A percentile compares a stretch with the other conserved stretches of the same genome.
phyloP scores from a whole-genome alignment of 2,329 filamentous ascomycete genomes.

The Beauveria sp. region DNA sequence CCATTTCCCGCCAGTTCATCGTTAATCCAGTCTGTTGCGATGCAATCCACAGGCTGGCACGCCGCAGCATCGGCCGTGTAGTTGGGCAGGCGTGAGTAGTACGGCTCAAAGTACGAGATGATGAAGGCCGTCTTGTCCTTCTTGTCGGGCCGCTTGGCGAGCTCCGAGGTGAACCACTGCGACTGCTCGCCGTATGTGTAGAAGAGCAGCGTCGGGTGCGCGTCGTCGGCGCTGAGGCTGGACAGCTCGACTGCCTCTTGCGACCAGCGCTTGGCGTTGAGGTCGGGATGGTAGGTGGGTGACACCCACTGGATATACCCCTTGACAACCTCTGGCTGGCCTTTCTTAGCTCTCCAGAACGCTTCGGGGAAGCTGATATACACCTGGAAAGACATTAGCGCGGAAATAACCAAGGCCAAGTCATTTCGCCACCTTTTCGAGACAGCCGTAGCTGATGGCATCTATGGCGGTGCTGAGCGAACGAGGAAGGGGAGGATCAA shows the following conservation, averaged over 20 bases:
- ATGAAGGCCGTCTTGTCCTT: slow-evolving; percentile 48
- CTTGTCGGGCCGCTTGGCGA: slow-evolving; percentile 34
- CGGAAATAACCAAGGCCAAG: neutral
- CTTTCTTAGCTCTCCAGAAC: slow-evolving; percentile 57
- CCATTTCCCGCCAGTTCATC: slow-evolving; percentile 77
- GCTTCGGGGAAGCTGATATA: slow-evolving; percentile 65
- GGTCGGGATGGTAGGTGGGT: slow-evolving; percentile 56
- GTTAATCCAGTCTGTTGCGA: slow-evolving; percentile 70
- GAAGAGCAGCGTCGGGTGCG: slow-evolving; percentile 80
- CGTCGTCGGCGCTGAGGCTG: slow-evolving; percentile 46
- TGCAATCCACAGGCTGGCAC: slow-evolving; percentile 55
- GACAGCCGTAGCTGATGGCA: slow-evolving; percentile 60
- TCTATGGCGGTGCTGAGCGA: slow-evolving; percentile 53
- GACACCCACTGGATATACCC: slow-evolving; percentile 72
- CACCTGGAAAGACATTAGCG: slow-evolving; percentile 25
- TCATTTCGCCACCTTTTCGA: slow-evolving; percentile 52
- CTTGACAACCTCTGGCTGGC: slow-evolving; percentile 36
- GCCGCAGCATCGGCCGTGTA: slow-evolving; percentile 46
- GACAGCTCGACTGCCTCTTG: slow-evolving; percentile 74
- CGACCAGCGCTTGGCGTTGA: slow-evolving; percentile 60
- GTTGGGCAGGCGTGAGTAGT: slow-evolving; percentile 66
- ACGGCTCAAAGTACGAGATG: slow-evolving; percentile 64
- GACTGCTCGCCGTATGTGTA: slow-evolving; percentile 65
- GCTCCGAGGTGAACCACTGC: slow-evolving; percentile 40
- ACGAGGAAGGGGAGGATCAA: slow-evolving; percentile 51